These are phyloP conservation scores for Neurospora sp. DNA, from an alignment of 495 filamentous ascomycete genomes.

Conservation along the genomic window DNA sequence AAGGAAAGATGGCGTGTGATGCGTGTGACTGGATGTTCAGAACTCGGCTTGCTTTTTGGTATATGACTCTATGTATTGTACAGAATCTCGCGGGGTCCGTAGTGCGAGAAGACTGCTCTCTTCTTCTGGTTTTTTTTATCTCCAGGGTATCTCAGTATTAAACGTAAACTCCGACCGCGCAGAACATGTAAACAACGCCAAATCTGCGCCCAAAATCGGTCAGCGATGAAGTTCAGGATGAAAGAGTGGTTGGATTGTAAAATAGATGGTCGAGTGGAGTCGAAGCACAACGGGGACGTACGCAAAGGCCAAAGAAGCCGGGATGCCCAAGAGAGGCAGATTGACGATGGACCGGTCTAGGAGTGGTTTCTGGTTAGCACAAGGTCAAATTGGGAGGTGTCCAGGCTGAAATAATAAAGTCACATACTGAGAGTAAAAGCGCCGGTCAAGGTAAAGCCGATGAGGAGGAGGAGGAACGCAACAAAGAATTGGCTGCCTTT, in stretches of 20 bases:
- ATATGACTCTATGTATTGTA: slow-evolving; percentile 28
- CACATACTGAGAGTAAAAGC: slow-evolving; percentile 75
- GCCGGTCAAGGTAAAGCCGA: slow-evolving; percentile 56
- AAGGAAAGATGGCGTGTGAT: slow-evolving; percentile 1
- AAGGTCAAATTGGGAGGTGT: not conserved
- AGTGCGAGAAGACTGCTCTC: not conserved
- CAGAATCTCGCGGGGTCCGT: slow-evolving; percentile 19
- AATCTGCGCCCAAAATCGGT: slow-evolving; percentile 45
- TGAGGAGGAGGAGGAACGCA: slow-evolving; percentile 65
- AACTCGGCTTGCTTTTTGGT: slow-evolving; percentile 9
- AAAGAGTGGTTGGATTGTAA: not conserved
- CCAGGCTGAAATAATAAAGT: not conserved
- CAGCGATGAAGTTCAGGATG: not conserved
- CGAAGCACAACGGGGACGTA: slow-evolving; percentile 36
- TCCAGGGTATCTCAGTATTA: slow-evolving; percentile 40
- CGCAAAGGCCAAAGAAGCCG: slow-evolving; percentile 84
- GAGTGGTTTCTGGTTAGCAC: slow-evolving; percentile 1
- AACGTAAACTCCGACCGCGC: slow-evolving; percentile 97
- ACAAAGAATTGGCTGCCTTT: slow-evolving; percentile 80
- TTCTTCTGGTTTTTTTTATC: slow-evolving; percentile 6
- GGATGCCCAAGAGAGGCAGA: slow-evolving; percentile 69
- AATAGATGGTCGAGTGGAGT: not conserved
- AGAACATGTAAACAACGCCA: slow-evolving; percentile 96
- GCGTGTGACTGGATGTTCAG: not conserved
- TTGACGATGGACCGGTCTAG: slow-evolving; percentile 78